Evolutionary conservation across 257 asterid species (phyloP).

Genomic region (Solanum piurae): DNA sequence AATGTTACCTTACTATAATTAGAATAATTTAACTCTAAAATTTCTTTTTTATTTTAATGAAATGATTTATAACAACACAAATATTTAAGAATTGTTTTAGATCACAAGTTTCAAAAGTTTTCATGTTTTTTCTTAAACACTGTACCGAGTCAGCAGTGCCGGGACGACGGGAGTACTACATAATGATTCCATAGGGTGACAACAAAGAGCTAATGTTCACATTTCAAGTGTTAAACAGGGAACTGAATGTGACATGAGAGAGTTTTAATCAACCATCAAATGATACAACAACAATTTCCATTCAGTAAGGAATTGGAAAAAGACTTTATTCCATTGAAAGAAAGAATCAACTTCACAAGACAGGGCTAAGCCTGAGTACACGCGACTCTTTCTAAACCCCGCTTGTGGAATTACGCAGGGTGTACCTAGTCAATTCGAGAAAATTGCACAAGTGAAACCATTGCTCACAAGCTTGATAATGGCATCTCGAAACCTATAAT

Average conservation of each 20-base stretch:
- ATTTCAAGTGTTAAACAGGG: neutral
- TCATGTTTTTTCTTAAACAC: no score
- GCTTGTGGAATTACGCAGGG: neutral
- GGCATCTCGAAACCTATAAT: conserved; percentile 63
- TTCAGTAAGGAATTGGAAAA: neutral
- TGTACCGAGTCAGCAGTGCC: rapidly evolving
- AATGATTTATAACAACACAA: no score
- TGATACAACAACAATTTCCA: neutral
- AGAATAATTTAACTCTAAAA: no score
- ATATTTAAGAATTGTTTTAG: no score
- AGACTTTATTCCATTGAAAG: neutral
- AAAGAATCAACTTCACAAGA: neutral
- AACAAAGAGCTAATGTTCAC: neutral
- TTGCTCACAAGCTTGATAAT: conserved; percentile 42
- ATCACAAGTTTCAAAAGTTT: rapidly evolving
- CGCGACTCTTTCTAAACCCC: neutral
- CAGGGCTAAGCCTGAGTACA: neutral
- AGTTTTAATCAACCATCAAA: neutral
- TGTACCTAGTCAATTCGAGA: conserved; percentile 25
- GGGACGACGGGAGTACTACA: no score
- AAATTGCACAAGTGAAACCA: conserved; percentile 41
- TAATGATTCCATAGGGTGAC: neutral
- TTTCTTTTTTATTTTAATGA: no score
- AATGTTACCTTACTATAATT: no score
- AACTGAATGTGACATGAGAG: neutral